These are phyloP conservation scores for Coemansia sp. DNA, from an alignment of 192 early-diverging fungal genomes.

Conservation along the genomic window DNA sequence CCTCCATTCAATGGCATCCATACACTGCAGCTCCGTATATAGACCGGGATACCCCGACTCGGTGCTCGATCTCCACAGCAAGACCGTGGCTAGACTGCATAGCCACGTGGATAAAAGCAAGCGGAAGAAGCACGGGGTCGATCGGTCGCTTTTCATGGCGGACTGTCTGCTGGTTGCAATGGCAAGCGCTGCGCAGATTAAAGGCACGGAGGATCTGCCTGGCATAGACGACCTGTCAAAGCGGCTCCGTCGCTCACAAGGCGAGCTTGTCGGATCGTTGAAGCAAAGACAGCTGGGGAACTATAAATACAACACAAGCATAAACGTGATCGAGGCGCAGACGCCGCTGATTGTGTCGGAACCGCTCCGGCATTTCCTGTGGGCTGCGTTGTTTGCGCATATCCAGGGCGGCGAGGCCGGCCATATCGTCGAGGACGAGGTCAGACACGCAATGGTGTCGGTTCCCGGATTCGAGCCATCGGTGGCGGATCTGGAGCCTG, in stretches of 20 bases:
- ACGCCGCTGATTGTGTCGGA: not conserved
- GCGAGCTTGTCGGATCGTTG: not conserved
- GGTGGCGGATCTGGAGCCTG: constrained; percentile 33
- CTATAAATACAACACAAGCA: not conserved
- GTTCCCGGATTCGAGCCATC: constrained; percentile 22
- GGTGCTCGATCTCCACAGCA: constrained; percentile 1
- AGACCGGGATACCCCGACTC: not conserved
- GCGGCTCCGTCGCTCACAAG: constrained; percentile 21
- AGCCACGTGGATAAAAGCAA: not conserved
- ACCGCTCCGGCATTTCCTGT: constrained; percentile 33
- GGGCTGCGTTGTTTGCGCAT: constrained; percentile 17
- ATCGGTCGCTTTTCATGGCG: constrained; percentile 20
- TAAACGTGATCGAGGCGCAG: not conserved
- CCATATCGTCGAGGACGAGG: constrained; percentile 5
- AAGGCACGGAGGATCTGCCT: not conserved
- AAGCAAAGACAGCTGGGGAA: no score
- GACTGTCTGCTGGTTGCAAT: constrained; percentile 28
- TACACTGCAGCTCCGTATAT: constrained; percentile 17
- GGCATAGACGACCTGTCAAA: constrained; percentile 1
- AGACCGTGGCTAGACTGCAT: not conserved
- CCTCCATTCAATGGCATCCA: constrained; percentile 37
- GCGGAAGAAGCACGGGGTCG: constrained; percentile 2
- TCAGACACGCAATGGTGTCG: constrained; percentile 8
- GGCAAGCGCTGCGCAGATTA: not conserved
- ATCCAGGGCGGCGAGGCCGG: not conserved